Base-by-base conservation (phyloP, 129 eudicot species). In the Lactuca saligna region DNA sequence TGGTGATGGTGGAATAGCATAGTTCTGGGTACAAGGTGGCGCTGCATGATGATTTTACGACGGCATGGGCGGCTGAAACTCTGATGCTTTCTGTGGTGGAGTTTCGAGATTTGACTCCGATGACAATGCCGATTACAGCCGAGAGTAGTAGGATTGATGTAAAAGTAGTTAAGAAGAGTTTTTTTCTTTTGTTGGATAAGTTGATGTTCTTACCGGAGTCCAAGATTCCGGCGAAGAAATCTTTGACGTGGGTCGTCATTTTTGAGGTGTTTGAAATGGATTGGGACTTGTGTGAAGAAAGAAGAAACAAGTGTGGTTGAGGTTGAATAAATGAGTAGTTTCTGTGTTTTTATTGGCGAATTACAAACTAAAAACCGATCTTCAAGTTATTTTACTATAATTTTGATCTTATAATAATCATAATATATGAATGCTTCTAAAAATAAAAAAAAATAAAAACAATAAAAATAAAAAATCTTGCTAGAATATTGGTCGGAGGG, bases 11-110 rank as follows among this genome's bases (percentile, higher is more conserved):
- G 46, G 51, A 46, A 46, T 46, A 46, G 51, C 51, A 46, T 46
- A 46, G 51, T 2, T 46, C 51, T 46, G 51, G 85, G 74, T 83
- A 81, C 16, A 74, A 54, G 8, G 94, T 87, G 83, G 35, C 66
- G 63, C 75, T 74, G 69, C 94, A 87, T 6, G 89, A 76, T 68
- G 80, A 65, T 63, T 77, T 81, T 51, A 85, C 63, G 12, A 84
- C 68, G 59, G 79, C 63, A 48, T 83, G 88, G 14, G 88, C 78
- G 29, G 75, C 32, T 0, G 85, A 62, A 55, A 39, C 20, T 0
- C 4, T 11, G 41, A 75, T 39, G 13, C 32, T 42, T 7, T 53
- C 56, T 25, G 71, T 50, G 31, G n/a, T 9, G 13, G 58, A 0
- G 29, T 41, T 54, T 7, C n/a, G 20, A 6, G 65, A 76, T 37